These are phyloP conservation scores for Sporobolus alterniflorus DNA, from an alignment of 202 grass and related monocot species.

Conservation along the genomic window DNA sequence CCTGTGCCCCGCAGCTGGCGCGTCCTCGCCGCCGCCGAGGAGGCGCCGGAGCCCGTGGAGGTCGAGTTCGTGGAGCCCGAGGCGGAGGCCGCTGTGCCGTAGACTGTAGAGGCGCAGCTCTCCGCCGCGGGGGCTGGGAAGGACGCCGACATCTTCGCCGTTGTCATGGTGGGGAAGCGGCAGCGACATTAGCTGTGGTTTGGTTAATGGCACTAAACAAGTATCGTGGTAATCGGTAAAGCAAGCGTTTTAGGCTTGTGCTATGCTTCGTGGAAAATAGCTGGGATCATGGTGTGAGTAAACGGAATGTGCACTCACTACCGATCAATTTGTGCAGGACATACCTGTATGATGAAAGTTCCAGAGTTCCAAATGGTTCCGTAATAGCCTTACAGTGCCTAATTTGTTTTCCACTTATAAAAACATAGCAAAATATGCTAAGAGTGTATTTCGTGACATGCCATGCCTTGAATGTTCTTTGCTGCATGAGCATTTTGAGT, in stretches of 20 bases:
- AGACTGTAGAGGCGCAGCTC: slow-evolving; percentile 75
- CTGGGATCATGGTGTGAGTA: not conserved
- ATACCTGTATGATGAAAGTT: not conserved
- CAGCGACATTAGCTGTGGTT: slow-evolving; percentile 2
- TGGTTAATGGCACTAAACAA: not conserved
- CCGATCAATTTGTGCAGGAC: not conserved
- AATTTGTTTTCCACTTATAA: not conserved
- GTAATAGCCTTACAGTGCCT: not conserved
- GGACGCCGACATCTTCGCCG: slow-evolving; percentile 89
- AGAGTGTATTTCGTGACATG: not conserved
- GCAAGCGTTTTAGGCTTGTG: slow-evolving; percentile 2
- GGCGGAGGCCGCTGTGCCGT: slow-evolving; percentile 36
- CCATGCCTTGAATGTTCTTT: not conserved
- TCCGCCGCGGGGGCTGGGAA: slow-evolving; percentile 59
- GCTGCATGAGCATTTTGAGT: not conserved
- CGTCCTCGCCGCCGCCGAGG: slow-evolving; percentile 46
- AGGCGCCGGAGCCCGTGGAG: slow-evolving; percentile 44
- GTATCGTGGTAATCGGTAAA: not conserved
- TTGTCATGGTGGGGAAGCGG: slow-evolving; percentile 93
- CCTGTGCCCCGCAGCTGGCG: slow-evolving; percentile 36
- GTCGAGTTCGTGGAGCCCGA: slow-evolving; percentile 41
- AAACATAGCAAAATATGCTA: slow-evolving; percentile 10
- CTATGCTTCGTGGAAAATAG: not conserved
- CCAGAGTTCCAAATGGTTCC: not conserved
- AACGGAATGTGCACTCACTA: not conserved